These are phyloP conservation scores for Cudoniella acicularis DNA, from an alignment of 495 filamentous ascomycete genomes.

Conservation along the genomic window DNA sequence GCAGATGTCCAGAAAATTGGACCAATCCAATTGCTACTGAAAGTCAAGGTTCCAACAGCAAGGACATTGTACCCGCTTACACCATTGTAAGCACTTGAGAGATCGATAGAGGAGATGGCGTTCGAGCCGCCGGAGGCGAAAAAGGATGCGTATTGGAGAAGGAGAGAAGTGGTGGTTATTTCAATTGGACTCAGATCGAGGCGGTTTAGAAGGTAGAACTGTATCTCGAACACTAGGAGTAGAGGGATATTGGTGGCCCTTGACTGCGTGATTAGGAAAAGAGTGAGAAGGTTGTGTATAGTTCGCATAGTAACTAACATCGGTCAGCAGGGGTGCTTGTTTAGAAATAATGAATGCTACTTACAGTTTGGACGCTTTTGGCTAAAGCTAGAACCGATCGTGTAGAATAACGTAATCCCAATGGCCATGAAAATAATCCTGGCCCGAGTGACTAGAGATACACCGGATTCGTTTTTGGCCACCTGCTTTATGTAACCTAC, in stretches of 20 bases:
- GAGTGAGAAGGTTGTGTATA: conserved; percentile 64
- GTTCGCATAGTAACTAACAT: conserved; percentile 31
- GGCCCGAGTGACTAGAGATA: conserved; percentile 48
- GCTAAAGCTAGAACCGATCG: conserved; percentile 25
- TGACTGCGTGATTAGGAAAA: conserved; percentile 86
- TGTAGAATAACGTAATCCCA: conserved; percentile 35
- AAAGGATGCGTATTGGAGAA: conserved; percentile 74
- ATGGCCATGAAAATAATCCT: conserved; percentile 52
- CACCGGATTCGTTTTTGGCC: conserved; percentile 37
- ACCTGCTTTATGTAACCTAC: conserved; percentile 43
- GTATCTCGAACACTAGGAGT: conserved; percentile 67
- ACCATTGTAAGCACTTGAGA: conserved; percentile 82
- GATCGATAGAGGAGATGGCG: conserved; percentile 82
- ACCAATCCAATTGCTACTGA: conserved; percentile 86
- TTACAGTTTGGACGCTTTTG: conserved; percentile 26
- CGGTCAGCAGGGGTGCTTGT: conserved; percentile 8
- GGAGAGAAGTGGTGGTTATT: conserved; percentile 57
- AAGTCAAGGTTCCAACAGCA: conserved; percentile 74
- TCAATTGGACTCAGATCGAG: conserved; percentile 48
- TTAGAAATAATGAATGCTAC: not conserved
- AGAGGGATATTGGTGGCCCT: conserved; percentile 78
- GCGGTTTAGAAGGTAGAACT: conserved; percentile 46
- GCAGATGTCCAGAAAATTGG: conserved; percentile 74
- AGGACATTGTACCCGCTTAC: conserved; percentile 63
- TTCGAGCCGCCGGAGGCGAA: conserved; percentile 92